Base-by-base conservation (phyloP, 371 early-diverging fungal genomes). In the Mortierella sp. region DNA sequence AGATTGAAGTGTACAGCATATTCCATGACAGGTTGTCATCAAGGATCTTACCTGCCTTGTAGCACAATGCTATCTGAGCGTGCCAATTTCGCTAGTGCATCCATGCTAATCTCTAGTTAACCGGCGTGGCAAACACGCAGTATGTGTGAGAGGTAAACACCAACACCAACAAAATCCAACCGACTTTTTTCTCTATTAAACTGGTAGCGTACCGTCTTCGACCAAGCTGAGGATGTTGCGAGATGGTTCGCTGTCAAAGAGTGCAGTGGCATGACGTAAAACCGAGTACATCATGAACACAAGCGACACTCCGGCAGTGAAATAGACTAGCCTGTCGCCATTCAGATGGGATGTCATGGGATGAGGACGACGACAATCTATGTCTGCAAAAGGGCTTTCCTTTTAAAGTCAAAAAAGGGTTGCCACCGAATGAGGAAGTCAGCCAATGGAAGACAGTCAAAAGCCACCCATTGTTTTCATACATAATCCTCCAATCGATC, bases 61-160 rank as follows among this genome's bases (percentile, higher is more conserved):
- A 90, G 80, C n/a, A 83, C 84, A 23, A 86, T 82, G 79, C 89
- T 86, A 32, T 82, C 81, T 6, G 89, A 90, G 43, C 87, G 84
- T 0, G 84, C 86, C 37, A 92, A 70, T 51, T 87, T 85, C 0
- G 84, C 89, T 48, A 92, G 68, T 11, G 89, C 81, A 23, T 83
- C 81, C 26, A 86, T 67, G 46, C 80, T 78, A 43, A 88, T 86
- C 48, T 83, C 87, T 87, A 57, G n/a, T n/a, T n/a, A n/a, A n/a
- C n/a, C n/a, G n/a, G n/a, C n/a, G n/a, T n/a, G n/a, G n/a, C n/a
- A n/a, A n/a, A n/a, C n/a, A n/a, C n/a, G n/a, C n/a, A n/a, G n/a
- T n/a, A n/a, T n/a, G n/a, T n/a, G n/a, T n/a, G n/a, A n/a, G n/a
- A n/a, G n/a, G n/a, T n/a, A n/a, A n/a, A n/a, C n/a, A n/a, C n/a